Conservation (phyloP, 225 moss, liverwort and hornwort genomes). For the Thuidium tamariscinum region DNA sequence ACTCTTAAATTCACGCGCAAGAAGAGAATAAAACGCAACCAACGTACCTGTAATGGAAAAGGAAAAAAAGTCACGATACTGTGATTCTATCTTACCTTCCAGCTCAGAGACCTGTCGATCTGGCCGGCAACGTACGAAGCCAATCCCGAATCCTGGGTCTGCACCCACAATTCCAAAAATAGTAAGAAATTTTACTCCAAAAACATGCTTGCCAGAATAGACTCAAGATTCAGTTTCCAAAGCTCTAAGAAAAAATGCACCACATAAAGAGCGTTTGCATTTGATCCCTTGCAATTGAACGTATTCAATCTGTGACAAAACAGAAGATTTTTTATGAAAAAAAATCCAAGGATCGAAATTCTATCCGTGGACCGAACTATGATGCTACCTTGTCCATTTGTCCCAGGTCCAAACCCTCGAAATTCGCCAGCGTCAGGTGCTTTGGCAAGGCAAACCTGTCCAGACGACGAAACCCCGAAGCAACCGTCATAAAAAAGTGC, state of each 20-base stretch:
- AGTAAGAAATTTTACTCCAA: background rate
- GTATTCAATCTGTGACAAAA: background rate
- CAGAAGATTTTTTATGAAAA: background rate
- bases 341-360: background rate
- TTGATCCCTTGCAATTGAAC: too few species aligned
- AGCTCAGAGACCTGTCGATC: conserved; percentile 59
- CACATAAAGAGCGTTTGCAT: background rate
- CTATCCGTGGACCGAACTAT: background rate
- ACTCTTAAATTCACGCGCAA: background rate
- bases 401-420: conserved; percentile 57
- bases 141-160: conserved; percentile 51
- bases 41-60: background rate
- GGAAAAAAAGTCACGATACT: background rate
- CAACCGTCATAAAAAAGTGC: background rate
- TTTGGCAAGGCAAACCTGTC: conserved; percentile 55
- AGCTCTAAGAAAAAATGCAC: background rate
- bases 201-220: background rate
- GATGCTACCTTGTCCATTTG: conserved; percentile 40
- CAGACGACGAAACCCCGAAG: background rate
- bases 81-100: conserved; percentile 40
- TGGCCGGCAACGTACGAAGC: conserved; percentile 48
- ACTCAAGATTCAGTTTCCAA: background rate
- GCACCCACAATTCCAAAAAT: background rate
- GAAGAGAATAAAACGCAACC: background rate
- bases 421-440: conserved; percentile 56